These are phyloP conservation scores for Globisporangium splendens DNA, from an alignment of 352 stramenopile genomes.

Conservation along the genomic window DNA sequence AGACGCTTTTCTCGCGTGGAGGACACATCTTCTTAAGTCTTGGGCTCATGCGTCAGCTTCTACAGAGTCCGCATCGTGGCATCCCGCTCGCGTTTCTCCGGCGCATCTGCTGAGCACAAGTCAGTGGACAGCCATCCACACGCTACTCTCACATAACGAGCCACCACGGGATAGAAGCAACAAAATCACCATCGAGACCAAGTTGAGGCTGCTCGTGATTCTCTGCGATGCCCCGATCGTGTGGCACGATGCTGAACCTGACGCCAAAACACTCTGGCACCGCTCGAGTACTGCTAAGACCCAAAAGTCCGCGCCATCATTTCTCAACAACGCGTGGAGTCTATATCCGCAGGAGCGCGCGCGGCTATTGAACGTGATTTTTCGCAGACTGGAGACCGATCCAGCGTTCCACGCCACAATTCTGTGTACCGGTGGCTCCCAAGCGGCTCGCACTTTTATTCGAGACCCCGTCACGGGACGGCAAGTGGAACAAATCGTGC, in stretches of 20 bases:
- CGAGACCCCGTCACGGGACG: conserved; percentile 17
- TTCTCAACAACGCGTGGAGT: conserved; percentile 23
- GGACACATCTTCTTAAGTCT: conserved; percentile 41
- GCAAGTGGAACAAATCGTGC: conserved; percentile 43
- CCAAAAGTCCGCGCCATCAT: background rate
- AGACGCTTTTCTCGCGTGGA: conserved; percentile 31
- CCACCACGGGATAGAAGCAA: background rate
- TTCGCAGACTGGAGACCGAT: conserved; percentile 28
- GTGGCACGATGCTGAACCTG: conserved; percentile 21
- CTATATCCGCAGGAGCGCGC: conserved; percentile 37
- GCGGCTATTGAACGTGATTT: conserved; percentile 33
- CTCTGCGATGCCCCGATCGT: conserved; percentile 55
- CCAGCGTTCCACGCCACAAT: conserved; percentile 35
- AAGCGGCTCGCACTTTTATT: conserved; percentile 32
- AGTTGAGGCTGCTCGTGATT: conserved; percentile 28
- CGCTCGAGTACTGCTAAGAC: conserved; percentile 1
- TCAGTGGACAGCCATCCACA: conserved; percentile 37
- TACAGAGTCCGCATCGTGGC: conserved; percentile 15
- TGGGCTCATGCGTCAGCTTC: conserved; percentile 30
- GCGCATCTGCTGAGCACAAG: conserved; percentile 23
- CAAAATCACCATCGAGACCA: background rate
- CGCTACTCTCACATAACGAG: conserved; percentile 11
- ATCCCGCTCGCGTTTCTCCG: conserved; percentile 29
- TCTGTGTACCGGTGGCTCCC: conserved; percentile 29
- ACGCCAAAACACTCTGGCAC: conserved; percentile 17